Evolutionary conservation across 2,329 filamentous ascomycete species (phyloP), one percentile per base, ranked within the genome.

Genomic region (Pestalotiopsis sp.): DNA sequence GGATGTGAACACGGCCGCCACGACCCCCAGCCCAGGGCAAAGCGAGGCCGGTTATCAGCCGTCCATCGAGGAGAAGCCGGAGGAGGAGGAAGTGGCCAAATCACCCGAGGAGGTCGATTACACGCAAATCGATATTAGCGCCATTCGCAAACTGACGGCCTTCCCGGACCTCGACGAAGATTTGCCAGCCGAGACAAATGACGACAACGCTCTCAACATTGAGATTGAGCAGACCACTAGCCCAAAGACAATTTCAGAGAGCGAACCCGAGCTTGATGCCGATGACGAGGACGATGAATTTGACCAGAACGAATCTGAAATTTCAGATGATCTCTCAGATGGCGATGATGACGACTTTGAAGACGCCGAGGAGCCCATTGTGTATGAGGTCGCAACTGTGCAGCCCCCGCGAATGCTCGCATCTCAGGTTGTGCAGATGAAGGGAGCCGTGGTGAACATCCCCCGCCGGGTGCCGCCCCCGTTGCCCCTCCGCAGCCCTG

Each of bases 391-490:
- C 66, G 89, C 84, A 13, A 83, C 86, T 4, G 84, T 88, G 17
- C 83, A 86, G 23, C 86, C 86, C 17, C 82, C 88, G 17, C 84
- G 86, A 6, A 84, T 88, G 58, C 83, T 89, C 62, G 86, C 88
- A 2, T 89, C 92, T 1, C 89, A 92, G 66, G 86, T 90, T 67
- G 89, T 94, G 68, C 86, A 87, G 38, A 91, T 90, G 52, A 92
- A 93, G 76, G 93, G 94, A 27, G 91, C 92, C 64, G 84, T 98
- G 64, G 93, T 98, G 36, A 94, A 90, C 60, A 97, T 98, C 69
- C 90, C 93, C 13, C 97, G 95, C 81, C 88, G 94, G 45, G 81
- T 91, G 1, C 89, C 93, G 1, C 94, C 95, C 1, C 90, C 92
- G 9, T 86, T 97, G 13, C 95, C 95, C 1, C 86, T 89, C 3